These are phyloP conservation scores for Fusarium floridanum DNA, from an alignment of 2,329 filamentous ascomycete genomes.

Conservation along the genomic window DNA sequence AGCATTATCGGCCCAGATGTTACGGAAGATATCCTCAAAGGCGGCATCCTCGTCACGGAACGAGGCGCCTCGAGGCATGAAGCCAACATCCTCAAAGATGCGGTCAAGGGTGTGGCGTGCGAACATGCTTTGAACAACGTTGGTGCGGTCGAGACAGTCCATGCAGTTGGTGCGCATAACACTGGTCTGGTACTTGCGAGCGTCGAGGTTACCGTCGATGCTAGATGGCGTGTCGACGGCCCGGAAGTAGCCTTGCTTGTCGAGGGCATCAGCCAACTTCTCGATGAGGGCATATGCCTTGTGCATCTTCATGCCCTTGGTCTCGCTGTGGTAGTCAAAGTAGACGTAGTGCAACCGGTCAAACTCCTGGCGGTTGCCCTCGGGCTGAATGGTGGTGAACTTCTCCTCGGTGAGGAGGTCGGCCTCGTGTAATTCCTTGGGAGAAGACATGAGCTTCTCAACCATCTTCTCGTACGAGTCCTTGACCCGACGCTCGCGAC, in stretches of 20 bases:
- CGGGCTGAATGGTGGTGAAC: slow-evolving; percentile 80
- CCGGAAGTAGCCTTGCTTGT: slow-evolving; percentile 90
- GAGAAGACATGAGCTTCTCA: slow-evolving; percentile 76
- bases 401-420: slow-evolving; percentile 81
- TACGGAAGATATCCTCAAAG: slow-evolving; percentile 94
- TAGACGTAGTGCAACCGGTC: slow-evolving; percentile 96
- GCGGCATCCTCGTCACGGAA: slow-evolving; percentile 81
- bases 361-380: slow-evolving; percentile 71
- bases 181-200: slow-evolving; percentile 84
- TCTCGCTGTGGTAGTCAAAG: slow-evolving; percentile 98
- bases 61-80: slow-evolving; percentile 80
- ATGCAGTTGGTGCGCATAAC: slow-evolving; percentile 99
- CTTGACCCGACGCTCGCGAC: slow-evolving; percentile 90
- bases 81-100: slow-evolving; percentile 86
- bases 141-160: slow-evolving; percentile 98
- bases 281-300: slow-evolving; percentile 89
- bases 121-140: slow-evolving; percentile 97
- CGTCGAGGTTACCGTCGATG: slow-evolving; percentile 78
- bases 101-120: slow-evolving; percentile 89
- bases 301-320: slow-evolving; percentile 94
- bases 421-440: slow-evolving; percentile 74
- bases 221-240: slow-evolving; percentile 86
- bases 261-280: slow-evolving; percentile 80
- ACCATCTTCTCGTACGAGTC: slow-evolving; percentile 94
- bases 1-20: slow-evolving; percentile 98